These are phyloP conservation scores for Echinosphaeria canescens DNA, from an alignment of 2,329 filamentous ascomycete genomes.

Conservation along the genomic window DNA sequence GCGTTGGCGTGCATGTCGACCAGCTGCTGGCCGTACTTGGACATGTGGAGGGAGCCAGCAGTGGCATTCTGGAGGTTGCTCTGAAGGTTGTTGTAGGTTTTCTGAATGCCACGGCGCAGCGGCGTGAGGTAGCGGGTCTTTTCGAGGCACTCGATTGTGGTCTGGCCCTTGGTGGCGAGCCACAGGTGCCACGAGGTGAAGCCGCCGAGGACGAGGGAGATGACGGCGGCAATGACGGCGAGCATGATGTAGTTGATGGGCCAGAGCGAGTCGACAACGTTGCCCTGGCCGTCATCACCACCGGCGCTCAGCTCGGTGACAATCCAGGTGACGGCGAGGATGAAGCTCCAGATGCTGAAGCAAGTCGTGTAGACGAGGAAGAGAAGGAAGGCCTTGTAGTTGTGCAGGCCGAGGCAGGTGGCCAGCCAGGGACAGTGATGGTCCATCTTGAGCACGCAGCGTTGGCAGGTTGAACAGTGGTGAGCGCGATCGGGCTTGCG, in stretches of 20 bases:
- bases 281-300: constrained; percentile 32
- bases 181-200: constrained; percentile 89
- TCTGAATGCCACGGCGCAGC: constrained; percentile 46
- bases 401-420: constrained; percentile 80
- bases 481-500: constrained; percentile 91
- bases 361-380: constrained; percentile 79
- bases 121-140: constrained; percentile 87
- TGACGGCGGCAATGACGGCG: constrained; percentile 72
- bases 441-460: constrained; percentile 98
- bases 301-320: constrained; percentile 63
- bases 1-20: constrained; percentile 67
- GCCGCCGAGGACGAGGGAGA: constrained; percentile 68
- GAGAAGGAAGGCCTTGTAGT: constrained; percentile 88
- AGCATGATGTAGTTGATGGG: constrained; percentile 85
- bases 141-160: constrained; percentile 90
- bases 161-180: constrained; percentile 59
- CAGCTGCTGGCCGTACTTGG: constrained; percentile 48
- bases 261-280: constrained; percentile 55
- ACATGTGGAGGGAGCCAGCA: constrained; percentile 28
- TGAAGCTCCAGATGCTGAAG: constrained; percentile 68
- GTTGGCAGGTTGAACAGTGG: constrained; percentile 86
- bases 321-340: constrained; percentile 60
- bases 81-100: constrained; percentile 26
- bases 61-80: constrained; percentile 10
- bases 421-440: constrained; percentile 98